Evolutionary conservation across 352 stramenopile species (phyloP).

Genomic region (Globisporangium abappressorium): DNA sequence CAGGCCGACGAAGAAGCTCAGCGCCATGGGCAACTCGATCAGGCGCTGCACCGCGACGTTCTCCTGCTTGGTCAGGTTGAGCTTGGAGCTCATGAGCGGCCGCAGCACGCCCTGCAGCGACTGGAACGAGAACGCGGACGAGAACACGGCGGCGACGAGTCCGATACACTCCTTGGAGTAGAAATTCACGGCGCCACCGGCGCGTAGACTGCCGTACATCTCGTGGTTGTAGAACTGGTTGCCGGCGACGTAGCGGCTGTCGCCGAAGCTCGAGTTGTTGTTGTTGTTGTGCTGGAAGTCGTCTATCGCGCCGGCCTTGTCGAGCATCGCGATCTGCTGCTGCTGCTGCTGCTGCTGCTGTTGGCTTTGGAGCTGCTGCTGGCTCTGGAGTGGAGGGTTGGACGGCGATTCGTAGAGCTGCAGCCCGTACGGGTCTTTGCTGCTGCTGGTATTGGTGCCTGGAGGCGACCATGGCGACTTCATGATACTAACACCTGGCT

Average conservation of each 20-base stretch:
- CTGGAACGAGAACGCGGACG: conserved; percentile 21
- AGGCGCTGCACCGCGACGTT: conserved; percentile 34
- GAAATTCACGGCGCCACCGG: conserved; percentile 14
- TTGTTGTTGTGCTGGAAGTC: background rate
- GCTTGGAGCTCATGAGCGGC: conserved; percentile 18
- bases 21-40: conserved; percentile 82
- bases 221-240: conserved; percentile 52
- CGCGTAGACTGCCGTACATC: conserved; percentile 46
- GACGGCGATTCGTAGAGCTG: conserved; percentile 17
- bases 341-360: background rate
- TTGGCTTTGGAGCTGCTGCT: background rate
- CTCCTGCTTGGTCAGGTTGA: conserved; percentile 19
- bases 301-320: background rate
- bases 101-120: conserved; percentile 13
- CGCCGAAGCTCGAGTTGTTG: background rate
- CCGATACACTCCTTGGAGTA: conserved; percentile 22
- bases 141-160: conserved; percentile 21
- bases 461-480: conserved; percentile 13
- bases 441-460: background rate
- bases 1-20: conserved; percentile 88
- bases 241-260: conserved; percentile 15
- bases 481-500: background rate
- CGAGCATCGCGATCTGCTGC: conserved; percentile 10
- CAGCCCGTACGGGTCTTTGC: conserved; percentile 1
- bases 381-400: background rate